Base-by-base conservation (phyloP, 2,329 filamentous ascomycete genomes). In the Huntiella abstrusa region DNA sequence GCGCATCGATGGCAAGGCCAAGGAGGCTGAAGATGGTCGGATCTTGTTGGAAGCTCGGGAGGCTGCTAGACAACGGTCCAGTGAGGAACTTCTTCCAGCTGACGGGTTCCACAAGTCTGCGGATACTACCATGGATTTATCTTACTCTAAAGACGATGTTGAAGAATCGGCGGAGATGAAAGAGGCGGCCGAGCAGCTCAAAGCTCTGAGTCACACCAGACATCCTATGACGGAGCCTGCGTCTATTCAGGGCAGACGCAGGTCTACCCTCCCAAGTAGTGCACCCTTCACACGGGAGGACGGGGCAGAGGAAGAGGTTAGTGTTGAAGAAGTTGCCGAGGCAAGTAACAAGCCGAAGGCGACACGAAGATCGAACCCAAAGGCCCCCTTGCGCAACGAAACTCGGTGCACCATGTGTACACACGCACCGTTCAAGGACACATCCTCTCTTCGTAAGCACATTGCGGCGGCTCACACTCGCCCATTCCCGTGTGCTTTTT, bases 401-500 rank as follows among this genome's bases (percentile, higher is more conserved):
- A 75, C 72, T 2, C 66, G 71, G 16, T 80, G 76, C 56, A 66
- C 62, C 13, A 64, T 73, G 45, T 80, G 76, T 56, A 76, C 68
- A 44, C 75, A 79, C 55, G 68, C 71, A 0, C 75, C 76, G 1
- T 80, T 80, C 56, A 79, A 78, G 53, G 76, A 80, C 55, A 74
- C 70, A 0, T 79, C 75, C 0, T 77, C 76, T 0, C 59, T 80
- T 34, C 67, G 75, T 32, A 80, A 80, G 54, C 77, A 81, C 54
- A 71, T 80, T 42, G 75, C 77, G 4, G 75, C 77, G 2, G 74
- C 75, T 2, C 78, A 82, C 51, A 81, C 77, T 0, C 70, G 77
- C 15, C 77, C 79, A 0, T 96, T 95, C 55, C 76, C 79, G 0
- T 98, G 88, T 57, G 83, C 83, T 2, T 88, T 95, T 57, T 77